A percentile compares a stretch with the other conserved stretches of the same genome.
These are phyloP conservation scores for Colletotrichum melonis DNA, from an alignment of 2,329 filamentous ascomycete genomes.

Conservation along the genomic window DNA sequence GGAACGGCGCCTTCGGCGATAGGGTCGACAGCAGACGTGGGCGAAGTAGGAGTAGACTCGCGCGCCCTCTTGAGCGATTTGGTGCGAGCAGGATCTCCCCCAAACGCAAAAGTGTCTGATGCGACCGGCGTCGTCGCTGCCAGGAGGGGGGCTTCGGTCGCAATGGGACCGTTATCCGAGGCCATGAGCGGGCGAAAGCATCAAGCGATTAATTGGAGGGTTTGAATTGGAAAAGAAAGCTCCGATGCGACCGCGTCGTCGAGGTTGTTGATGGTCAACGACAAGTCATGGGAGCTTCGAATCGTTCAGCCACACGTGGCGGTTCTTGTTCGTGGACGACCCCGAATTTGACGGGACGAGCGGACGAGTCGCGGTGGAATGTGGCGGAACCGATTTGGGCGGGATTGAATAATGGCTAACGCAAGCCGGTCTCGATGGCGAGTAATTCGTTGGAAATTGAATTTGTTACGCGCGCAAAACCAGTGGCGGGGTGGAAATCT, in stretches of 20 bases:
- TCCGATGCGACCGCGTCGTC: constrained; percentile 25
- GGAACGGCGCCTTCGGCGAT: constrained; percentile 20
- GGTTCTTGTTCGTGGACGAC: constrained; percentile 28
- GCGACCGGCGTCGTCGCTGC: constrained; percentile 49
- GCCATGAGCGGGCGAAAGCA: constrained; percentile 55
- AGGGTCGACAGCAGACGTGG: constrained; percentile 43
- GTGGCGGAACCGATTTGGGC: constrained; percentile 25
- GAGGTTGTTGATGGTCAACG: constrained; percentile 26
- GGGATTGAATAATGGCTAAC: constrained; percentile 25
- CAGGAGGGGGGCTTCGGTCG: constrained; percentile 61
- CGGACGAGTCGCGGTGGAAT: constrained; percentile 33
- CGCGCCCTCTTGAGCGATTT: constrained; percentile 56
- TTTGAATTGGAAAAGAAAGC: neutral
- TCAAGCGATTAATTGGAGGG: constrained; percentile 19
- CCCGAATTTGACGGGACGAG: constrained; percentile 35
- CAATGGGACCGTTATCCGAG: constrained; percentile 63
- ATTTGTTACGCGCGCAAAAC: constrained; percentile 5
- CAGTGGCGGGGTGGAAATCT: neutral
- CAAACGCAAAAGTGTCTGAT: constrained; percentile 52
- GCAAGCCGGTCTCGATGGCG: constrained; percentile 2
- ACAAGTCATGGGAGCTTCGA: constrained; percentile 33
- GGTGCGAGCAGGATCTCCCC: constrained; percentile 47
- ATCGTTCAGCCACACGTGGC: constrained; percentile 35
- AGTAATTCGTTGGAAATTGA: neutral
- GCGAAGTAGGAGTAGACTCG: constrained; percentile 54